These are phyloP conservation scores for Hyparrhenia diplandra DNA, from an alignment of 176 grass and related monocot species.

Conservation along the genomic window DNA sequence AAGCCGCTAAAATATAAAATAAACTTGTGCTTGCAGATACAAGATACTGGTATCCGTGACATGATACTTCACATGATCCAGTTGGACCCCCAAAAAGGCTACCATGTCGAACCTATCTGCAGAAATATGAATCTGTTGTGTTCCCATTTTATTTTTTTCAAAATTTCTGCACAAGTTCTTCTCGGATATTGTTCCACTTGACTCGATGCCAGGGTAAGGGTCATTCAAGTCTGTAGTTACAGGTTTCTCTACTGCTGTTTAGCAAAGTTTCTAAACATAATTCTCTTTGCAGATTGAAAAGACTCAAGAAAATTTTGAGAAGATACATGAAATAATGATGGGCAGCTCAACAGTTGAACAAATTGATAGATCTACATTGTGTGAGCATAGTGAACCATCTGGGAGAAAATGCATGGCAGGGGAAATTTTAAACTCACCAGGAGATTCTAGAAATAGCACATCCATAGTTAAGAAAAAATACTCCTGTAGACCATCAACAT, in stretches of 20 bases:
- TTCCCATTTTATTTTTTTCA: constrained; percentile 95
- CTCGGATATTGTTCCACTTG: constrained; percentile 85
- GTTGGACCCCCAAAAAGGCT: constrained; percentile 89
- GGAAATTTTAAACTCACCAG: constrained; percentile 35
- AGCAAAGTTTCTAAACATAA: not conserved
- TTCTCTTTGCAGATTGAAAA: constrained; percentile 58
- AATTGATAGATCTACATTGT: constrained; percentile 7
- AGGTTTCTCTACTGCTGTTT: not conserved
- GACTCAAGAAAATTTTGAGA: constrained; percentile 66
- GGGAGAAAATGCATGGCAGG: constrained; percentile 18
- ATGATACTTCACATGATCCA: constrained; percentile 99
- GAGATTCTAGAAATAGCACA: constrained; percentile 23
- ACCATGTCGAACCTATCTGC: constrained; percentile 77
- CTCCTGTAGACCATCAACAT: constrained; percentile 42
- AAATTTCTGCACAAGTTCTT: constrained; percentile 94
- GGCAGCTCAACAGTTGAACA: constrained; percentile 31
- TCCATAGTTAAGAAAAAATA: constrained; percentile 38
- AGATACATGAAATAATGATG: constrained; percentile 79
- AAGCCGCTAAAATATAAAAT: not conserved
- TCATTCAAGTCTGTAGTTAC: constrained; percentile 9
- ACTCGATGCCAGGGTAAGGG: constrained; percentile 80
- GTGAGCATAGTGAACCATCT: constrained; percentile 24
- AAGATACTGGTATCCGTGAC: constrained; percentile 82
- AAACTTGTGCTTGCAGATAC: constrained; percentile 70
- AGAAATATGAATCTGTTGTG: constrained; percentile 74